Base-by-base conservation (phyloP, 2,329 filamentous ascomycete genomes). In the Ceratocystis albifundus region DNA sequence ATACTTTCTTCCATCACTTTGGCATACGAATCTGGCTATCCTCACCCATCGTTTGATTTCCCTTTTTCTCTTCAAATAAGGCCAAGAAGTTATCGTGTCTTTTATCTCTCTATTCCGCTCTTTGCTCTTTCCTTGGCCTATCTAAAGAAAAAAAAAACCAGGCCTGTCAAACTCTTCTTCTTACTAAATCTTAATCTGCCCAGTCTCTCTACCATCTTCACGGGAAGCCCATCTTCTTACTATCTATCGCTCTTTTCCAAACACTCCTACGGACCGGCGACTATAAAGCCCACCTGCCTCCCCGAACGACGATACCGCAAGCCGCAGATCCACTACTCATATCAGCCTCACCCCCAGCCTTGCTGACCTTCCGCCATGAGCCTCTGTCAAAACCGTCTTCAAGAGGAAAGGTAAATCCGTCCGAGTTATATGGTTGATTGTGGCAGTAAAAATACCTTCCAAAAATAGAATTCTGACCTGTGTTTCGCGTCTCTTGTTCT, bases 371-470 rank as follows among this genome's bases (percentile, higher is more conserved):
- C 59, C 28, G n/a, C 8, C 48, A 96, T 96, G 90, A 88, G 91
- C 71, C 83, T 97, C 64, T 96, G 91, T 74, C 85, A 88, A 73
- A 95, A 95, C 74, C 84, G 93, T 69, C 82, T 96, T 48, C 88
- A 90, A 70, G 91, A 96, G 77, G 91, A 96, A 80, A 82, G 90
- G 89, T 92, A 81, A 70, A 83, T 76, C 36, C 28, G n/a, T 66
- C 50, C 22, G 62, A 48, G 50, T 64, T 53, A 20, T 22, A 20
- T 50, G 17, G n/a, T 50, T 22, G 48, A 48, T 22, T 10, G 48
- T 20, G n/a, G 48, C 17, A 64, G 66, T 41, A 69, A 69, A 59
- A 57, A n/a, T n/a, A n/a, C n/a, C n/a, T n/a, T n/a, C n/a, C n/a
- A 46, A 30, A 57, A 50, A 44, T 20, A 28, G 8, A 41, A 15